These are phyloP conservation scores for Quercus agrifolia DNA, from an alignment of 306 rosid species.

Conservation along the genomic window DNA sequence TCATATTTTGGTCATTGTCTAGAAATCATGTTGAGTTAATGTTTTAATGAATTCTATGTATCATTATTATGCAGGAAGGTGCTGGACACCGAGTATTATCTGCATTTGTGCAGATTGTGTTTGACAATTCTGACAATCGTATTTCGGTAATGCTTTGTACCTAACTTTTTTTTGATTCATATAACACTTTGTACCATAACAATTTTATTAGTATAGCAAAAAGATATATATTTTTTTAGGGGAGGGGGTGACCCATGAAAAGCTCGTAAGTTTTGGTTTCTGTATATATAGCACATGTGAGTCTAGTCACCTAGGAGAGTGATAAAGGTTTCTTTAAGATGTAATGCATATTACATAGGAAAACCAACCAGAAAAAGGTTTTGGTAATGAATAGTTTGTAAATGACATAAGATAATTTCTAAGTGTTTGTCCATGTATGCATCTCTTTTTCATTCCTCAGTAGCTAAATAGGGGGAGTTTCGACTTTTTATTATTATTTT, in stretches of 20 bases:
- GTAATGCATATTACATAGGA: neutral
- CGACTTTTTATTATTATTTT: neutral
- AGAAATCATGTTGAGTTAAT: too few species aligned
- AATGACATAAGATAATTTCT: neutral
- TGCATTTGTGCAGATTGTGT: too few species aligned
- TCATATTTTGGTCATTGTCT: too few species aligned
- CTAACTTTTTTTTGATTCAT: too few species aligned
- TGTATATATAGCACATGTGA: slow-evolving; percentile 15
- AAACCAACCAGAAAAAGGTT: neutral
- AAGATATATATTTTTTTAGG: too few species aligned
- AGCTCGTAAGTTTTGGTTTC: slow-evolving; percentile 24
- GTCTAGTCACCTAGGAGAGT: slow-evolving; percentile 3
- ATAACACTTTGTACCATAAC: too few species aligned
- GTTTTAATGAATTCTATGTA: too few species aligned
- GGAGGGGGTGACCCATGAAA: slow-evolving; percentile 9
- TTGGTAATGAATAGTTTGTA: neutral
- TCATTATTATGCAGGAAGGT: too few species aligned
- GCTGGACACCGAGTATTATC: too few species aligned
- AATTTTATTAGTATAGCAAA: too few species aligned
- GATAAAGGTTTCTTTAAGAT: neutral
- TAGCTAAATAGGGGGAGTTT: neutral
- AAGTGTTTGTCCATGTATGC: neutral
- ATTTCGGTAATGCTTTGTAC: too few species aligned
- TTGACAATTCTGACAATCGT: too few species aligned
- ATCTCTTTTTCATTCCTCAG: neutral